phyloP scores from a whole-genome alignment of 2,329 filamentous ascomycete species.

The Monosporascus ibericus region DNA sequence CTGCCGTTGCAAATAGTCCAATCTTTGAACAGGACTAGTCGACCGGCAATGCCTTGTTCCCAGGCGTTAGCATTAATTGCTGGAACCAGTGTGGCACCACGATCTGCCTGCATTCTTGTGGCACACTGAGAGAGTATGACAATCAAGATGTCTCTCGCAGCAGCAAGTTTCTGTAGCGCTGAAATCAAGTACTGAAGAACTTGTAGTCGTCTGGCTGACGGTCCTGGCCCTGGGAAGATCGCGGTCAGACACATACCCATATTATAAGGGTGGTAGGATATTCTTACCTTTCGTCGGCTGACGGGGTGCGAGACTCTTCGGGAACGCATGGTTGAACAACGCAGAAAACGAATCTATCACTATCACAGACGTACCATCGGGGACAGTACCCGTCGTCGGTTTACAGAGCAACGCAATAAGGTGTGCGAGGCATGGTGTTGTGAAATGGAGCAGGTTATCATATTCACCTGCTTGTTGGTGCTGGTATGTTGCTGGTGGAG shows the following conservation, averaged over 20 bases:
- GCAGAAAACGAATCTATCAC: constrained; percentile 75
- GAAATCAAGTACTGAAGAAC: constrained; percentile 59
- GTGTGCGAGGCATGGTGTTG: constrained; percentile 59
- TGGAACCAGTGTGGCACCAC: constrained; percentile 64
- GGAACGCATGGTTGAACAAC: constrained; percentile 71
- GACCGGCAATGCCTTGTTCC: constrained; percentile 70
- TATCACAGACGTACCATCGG: constrained; percentile 58
- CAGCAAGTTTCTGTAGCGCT: constrained; percentile 69
- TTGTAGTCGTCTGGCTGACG: constrained; percentile 40
- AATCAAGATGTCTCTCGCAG: constrained; percentile 65
- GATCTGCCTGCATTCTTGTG: constrained; percentile 67
- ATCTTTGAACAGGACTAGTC: constrained; percentile 75
- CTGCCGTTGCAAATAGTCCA: constrained; percentile 50
- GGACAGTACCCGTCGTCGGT: constrained; percentile 58
- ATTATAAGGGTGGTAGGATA: constrained; percentile 23
- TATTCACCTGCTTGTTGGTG: constrained; percentile 3
- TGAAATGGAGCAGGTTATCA: constrained; percentile 41
- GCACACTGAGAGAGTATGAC: constrained; percentile 74
- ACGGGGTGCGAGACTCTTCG: constrained; percentile 44
- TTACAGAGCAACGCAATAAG: constrained; percentile 68
- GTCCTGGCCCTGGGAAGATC: constrained; percentile 26
- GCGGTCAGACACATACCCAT: not conserved
- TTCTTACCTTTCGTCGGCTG: constrained; percentile 31
- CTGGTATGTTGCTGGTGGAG: constrained; percentile 2
- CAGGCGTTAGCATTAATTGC: constrained; percentile 70